These are phyloP conservation scores for Phytophthora fragariaefolia DNA, from an alignment of 352 stramenopile species.

Conservation along the genomic window DNA sequence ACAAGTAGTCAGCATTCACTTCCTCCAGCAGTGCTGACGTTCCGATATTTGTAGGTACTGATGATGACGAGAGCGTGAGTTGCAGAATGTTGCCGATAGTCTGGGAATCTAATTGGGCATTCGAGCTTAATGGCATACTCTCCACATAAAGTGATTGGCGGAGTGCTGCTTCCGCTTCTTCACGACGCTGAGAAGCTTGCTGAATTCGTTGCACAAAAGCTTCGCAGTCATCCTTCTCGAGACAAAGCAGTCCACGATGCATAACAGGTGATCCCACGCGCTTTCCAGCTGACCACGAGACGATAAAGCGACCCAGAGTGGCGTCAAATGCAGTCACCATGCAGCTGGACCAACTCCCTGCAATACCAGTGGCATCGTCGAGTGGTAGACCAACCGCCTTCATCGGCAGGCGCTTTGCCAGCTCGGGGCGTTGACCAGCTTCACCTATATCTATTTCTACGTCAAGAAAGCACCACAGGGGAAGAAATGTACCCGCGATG, in stretches of 20 bases:
- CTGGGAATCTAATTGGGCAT: constrained; percentile 70
- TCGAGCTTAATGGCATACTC: constrained; percentile 74
- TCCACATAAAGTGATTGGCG: constrained; percentile 74
- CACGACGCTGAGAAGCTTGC: constrained; percentile 48
- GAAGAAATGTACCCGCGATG: constrained; percentile 60
- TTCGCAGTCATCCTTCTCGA: constrained; percentile 61
- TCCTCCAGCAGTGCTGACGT: constrained; percentile 86
- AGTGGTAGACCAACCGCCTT: constrained; percentile 75
- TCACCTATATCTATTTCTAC: constrained; percentile 38
- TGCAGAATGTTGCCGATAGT: constrained; percentile 81
- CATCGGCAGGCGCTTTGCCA: constrained; percentile 41
- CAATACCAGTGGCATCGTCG: constrained; percentile 54
- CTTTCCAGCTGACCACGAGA: constrained; percentile 79
- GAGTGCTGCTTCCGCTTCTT: constrained; percentile 68
- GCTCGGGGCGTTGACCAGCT: constrained; percentile 20
- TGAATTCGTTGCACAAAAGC: constrained; percentile 55
- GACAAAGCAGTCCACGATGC: constrained; percentile 65
- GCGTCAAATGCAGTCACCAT: constrained; percentile 77
- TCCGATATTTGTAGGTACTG: constrained; percentile 52
- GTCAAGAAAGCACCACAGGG: constrained; percentile 79
- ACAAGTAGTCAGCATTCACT: constrained; percentile 92
- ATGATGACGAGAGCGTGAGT: constrained; percentile 64
- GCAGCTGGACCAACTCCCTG: constrained; percentile 78
- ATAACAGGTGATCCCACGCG: constrained; percentile 73
- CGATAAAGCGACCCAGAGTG: constrained; percentile 55